Base-by-base conservation (phyloP, 139 green algal genomes). In the Chlamydomonas applanata region DNA sequence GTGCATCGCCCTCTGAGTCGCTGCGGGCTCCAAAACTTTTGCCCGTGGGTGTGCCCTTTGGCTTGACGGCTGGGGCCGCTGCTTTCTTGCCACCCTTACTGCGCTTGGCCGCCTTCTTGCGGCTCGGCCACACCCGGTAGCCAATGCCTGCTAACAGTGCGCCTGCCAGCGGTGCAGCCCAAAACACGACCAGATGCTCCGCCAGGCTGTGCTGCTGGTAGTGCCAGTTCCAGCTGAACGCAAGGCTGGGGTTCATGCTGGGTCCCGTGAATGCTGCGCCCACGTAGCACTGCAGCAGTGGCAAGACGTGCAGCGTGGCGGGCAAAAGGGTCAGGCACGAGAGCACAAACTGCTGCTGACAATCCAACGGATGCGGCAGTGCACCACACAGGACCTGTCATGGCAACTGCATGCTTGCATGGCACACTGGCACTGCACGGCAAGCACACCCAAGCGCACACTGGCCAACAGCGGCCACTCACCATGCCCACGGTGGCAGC, bases 201-300 rank as follows among this genome's bases (percentile, higher is more conserved):
- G 49, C 2, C 22, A 70, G 33, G 34, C 63, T 71, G 53, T 82
- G 76, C 25, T 56, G 59, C 33, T 82, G 53, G 57, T 78, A 82
- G 61, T 84, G 76, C 27, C 74, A 62, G 49, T 76, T 81, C 82
- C 82, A 87, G 61, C 59, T 67, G 53, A 80, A 80, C 24, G 67
- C 71, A 46, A 88, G 63, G 45, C 73, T 74, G n/a, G 83, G 83
- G 76, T 88, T 88, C 27, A 88, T 67, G 36, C 54, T 77, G 29
- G 83, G 83, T 1, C 83, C 83, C 0, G 83, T 86, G 56, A 77
- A 85, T 49, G 77, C 65, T 27, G 59, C 69, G 19, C 83, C 83
- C 17, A 78, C 33, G 20, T 82, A 62, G 65, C 75, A 79, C 79
- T 85, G 82, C 52, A 69, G 30, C 24, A 54, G 11, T 17, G 27